These are phyloP conservation scores for Collybia nuda DNA, from an alignment of 768 basidiomycete species.

Conservation along the genomic window DNA sequence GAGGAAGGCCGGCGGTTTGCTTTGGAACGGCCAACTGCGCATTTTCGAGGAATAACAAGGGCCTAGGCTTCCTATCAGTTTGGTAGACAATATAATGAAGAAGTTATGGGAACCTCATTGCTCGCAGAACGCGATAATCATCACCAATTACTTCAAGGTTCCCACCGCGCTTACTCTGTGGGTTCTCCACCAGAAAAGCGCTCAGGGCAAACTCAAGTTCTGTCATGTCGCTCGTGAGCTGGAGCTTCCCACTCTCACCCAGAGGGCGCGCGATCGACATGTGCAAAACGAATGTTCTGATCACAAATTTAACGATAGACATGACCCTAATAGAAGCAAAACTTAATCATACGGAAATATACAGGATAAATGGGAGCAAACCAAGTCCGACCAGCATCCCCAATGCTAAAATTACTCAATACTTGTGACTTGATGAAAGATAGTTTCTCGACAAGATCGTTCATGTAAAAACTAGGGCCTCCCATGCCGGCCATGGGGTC, in stretches of 20 bases:
- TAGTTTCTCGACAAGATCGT: constrained; percentile 88
- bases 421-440: constrained; percentile 79
- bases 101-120: constrained; percentile 65
- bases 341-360: neutral
- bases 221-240: constrained; percentile 94
- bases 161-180: constrained; percentile 58
- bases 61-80: constrained; percentile 44
- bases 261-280: constrained; percentile 91
- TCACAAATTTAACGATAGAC: constrained; percentile 73
- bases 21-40: constrained; percentile 59
- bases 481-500: constrained; percentile 67
- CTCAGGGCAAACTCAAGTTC: constrained; percentile 92
- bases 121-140: constrained; percentile 83
- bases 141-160: constrained; percentile 78
- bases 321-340: constrained; percentile 43
- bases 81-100: neutral
- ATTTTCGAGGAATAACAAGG: constrained; percentile 87
- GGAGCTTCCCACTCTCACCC: constrained; percentile 91
- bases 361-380: constrained; percentile 29
- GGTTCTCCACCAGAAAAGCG: constrained; percentile 66
- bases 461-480: constrained; percentile 84
- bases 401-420: constrained; percentile 66
- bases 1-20: constrained; percentile 76
- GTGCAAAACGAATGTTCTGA: constrained; percentile 87
- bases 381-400: constrained; percentile 77